These are phyloP conservation scores for Cordyceps farinosa DNA, from an alignment of 2,329 filamentous ascomycete genomes.

Conservation along the genomic window DNA sequence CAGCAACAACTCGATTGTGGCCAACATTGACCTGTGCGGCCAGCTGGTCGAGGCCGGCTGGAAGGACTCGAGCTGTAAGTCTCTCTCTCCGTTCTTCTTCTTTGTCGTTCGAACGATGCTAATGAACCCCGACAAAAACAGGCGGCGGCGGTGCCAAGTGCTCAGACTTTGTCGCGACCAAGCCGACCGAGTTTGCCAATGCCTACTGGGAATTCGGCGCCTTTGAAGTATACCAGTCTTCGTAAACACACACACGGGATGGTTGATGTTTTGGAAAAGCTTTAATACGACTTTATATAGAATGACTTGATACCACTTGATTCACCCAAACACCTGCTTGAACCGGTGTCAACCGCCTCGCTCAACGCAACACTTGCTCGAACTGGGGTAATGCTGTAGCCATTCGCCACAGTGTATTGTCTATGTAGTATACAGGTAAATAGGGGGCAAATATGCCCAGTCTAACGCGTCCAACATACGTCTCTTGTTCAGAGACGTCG, in stretches of 20 bases:
- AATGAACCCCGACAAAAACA: conserved; percentile 23
- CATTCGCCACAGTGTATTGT: conserved; percentile 17
- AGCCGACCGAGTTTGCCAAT: conserved; percentile 52
- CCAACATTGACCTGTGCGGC: conserved; percentile 64
- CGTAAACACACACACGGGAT: conserved; percentile 16
- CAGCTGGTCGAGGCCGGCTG: conserved; percentile 48
- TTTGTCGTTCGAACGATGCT: neutral
- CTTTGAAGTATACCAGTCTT: conserved; percentile 53
- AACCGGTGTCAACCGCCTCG: no score
- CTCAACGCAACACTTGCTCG: no score
- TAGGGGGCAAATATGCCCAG: conserved; percentile 1
- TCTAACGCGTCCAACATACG: neutral
- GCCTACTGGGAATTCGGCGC: conserved; percentile 64
- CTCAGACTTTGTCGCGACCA: conserved; percentile 53
- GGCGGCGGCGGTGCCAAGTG: conserved; percentile 55
- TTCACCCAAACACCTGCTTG: no score
- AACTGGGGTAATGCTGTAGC: conserved; percentile 16
- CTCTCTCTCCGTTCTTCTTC: neutral
- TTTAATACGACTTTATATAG: neutral
- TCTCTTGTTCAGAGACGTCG: conserved; percentile 18
- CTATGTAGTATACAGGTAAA: conserved; percentile 31
- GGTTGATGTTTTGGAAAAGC: neutral
- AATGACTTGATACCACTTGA: neutral
- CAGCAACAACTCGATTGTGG: conserved; percentile 61
- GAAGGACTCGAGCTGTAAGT: conserved; percentile 43